These are phyloP conservation scores for Boletus mariae DNA, from an alignment of 1,284 basidiomycete genomes.

Conservation along the genomic window DNA sequence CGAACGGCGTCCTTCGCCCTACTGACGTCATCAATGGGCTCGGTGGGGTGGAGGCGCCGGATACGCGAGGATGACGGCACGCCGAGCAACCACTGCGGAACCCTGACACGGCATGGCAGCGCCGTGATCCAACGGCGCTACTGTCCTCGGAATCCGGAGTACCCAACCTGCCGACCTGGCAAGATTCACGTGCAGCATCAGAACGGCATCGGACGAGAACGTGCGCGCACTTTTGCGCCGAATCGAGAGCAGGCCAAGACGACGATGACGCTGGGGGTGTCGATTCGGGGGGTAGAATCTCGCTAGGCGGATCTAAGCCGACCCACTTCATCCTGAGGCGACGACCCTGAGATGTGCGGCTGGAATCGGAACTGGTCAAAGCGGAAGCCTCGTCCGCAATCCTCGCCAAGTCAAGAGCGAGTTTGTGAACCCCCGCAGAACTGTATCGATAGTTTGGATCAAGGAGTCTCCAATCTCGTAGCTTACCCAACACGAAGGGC, in stretches of 20 bases:
- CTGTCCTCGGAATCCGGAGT: constrained; percentile 19
- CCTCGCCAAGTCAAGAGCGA: constrained; percentile 20
- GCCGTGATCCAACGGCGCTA: background rate
- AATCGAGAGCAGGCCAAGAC: constrained; percentile 5
- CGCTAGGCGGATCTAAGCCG: constrained; percentile 5
- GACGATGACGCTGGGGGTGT: constrained; percentile 1
- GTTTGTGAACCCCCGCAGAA: constrained; percentile 8
- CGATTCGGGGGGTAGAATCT: constrained; percentile 1
- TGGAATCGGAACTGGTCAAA: background rate
- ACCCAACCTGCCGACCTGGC: background rate
- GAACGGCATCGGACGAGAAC: background rate
- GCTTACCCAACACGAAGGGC: constrained; percentile 22
- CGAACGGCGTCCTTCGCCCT: constrained; percentile 1
- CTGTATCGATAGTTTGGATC: constrained; percentile 16
- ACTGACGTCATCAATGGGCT: constrained; percentile 5
- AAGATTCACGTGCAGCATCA: background rate
- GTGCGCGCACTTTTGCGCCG: background rate
- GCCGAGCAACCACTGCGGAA: constrained; percentile 31
- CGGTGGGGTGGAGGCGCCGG: constrained; percentile 6
- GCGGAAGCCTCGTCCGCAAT: constrained; percentile 9
- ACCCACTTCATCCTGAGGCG: constrained; percentile 23
- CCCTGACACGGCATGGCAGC: constrained; percentile 8
- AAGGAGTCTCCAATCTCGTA: constrained; percentile 25
- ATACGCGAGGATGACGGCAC: constrained; percentile 22
- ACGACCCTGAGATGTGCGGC: background rate